Evolutionary conservation across 2,329 filamentous ascomycete species (phyloP).

Genomic region (Scytalidium lignicola): DNA sequence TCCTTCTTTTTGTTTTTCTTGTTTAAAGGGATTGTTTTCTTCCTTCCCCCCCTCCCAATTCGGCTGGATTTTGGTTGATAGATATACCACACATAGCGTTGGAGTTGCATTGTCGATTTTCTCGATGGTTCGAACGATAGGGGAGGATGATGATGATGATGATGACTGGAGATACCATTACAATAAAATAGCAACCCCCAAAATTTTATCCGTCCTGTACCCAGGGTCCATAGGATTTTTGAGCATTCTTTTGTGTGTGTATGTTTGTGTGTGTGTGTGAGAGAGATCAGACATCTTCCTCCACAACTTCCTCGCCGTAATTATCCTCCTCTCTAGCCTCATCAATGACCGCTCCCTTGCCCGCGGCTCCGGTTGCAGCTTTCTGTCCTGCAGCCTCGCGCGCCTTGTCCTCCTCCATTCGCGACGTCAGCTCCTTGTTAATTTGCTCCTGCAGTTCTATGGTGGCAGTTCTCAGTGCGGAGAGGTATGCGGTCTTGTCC

Average conservation of each 20-base stretch:
- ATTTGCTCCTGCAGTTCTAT: slow-evolving; percentile 57
- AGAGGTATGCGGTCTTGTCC: slow-evolving; percentile 56
- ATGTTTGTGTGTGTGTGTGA: too few relatives aligned
- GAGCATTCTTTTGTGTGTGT: too few relatives aligned
- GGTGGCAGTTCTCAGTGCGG: slow-evolving; percentile 51
- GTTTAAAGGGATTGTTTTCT: too few relatives aligned
- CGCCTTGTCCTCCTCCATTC: slow-evolving; percentile 69
- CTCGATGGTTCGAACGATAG: not conserved
- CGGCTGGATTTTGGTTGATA: not conserved
- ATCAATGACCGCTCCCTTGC: slow-evolving; percentile 29
- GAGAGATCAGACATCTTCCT: slow-evolving; percentile 52
- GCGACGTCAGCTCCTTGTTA: slow-evolving; percentile 65
- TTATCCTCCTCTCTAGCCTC: slow-evolving; percentile 65
- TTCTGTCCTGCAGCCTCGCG: slow-evolving; percentile 32
- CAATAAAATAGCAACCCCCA: not conserved
- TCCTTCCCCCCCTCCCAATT: too few relatives aligned
- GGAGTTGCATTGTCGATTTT: slow-evolving; percentile 1
- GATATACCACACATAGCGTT: slow-evolving; percentile 18
- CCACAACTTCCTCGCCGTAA: slow-evolving; percentile 77
- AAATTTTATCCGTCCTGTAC: too few relatives aligned
- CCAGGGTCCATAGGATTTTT: too few relatives aligned
- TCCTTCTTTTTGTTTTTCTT: not conserved
- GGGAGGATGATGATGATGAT: not conserved
- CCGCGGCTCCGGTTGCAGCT: slow-evolving; percentile 4
- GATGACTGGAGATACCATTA: not conserved